Evolutionary conservation across 148 eudicot species (phyloP).

Genomic region (Fallopia convolvulus): DNA sequence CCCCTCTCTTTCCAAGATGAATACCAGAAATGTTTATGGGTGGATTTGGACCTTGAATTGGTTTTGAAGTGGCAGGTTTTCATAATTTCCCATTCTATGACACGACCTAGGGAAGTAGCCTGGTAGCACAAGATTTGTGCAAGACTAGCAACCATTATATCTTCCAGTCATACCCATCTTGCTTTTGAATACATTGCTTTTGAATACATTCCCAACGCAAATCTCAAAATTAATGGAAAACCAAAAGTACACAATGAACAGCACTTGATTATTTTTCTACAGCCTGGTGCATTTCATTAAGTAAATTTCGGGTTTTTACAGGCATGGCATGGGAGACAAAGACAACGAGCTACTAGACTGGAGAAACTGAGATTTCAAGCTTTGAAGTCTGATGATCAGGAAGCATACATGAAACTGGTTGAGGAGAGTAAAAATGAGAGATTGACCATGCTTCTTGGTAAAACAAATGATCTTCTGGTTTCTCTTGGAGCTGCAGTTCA

Average conservation of each 20-base stretch:
- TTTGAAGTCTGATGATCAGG: slow-evolving; percentile 77
- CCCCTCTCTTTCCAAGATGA: not conserved
- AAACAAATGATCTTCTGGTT: slow-evolving; percentile 91
- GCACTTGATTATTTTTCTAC: not conserved
- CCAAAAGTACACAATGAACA: not conserved
- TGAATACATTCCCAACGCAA: not conserved
- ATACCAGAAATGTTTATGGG: not conserved
- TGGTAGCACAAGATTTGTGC: not conserved
- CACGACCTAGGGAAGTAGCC: not conserved
- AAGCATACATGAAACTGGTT: slow-evolving; percentile 96
- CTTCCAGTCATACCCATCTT: not conserved
- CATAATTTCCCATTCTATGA: not conserved
- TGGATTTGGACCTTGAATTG: not conserved
- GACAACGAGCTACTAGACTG: slow-evolving; percentile 82
- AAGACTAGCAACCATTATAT: not conserved
- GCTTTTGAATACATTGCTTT: not conserved
- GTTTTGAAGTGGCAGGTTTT: not conserved
- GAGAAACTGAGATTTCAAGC: slow-evolving; percentile 93
- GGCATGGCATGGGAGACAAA: slow-evolving; percentile 99
- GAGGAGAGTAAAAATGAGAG: slow-evolving; percentile 98
- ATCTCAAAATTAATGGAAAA: not conserved
- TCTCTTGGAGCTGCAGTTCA: slow-evolving; percentile 98
- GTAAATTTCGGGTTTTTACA: slow-evolving; percentile 16
- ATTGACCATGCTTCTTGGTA: slow-evolving; percentile 86
- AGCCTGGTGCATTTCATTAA: not conserved